A percentile compares a stretch with the other conserved stretches of the same genome.
Conservation (phyloP, 352 stramenopile genomes). For the Pilasporangium apinafurcum region DNA sequence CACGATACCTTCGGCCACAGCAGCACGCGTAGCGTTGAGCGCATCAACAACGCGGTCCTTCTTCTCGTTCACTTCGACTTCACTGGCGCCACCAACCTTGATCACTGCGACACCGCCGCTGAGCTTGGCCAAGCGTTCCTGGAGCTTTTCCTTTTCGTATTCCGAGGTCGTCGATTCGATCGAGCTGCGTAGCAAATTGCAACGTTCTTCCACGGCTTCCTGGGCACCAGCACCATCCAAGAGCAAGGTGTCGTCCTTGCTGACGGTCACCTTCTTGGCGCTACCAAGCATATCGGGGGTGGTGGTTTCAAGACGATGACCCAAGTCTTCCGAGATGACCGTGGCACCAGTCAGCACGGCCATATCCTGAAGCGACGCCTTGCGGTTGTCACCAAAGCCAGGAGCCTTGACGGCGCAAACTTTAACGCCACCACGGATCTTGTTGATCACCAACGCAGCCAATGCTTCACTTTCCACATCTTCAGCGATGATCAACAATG, state of each 20-base stretch:
- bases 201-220: slow-evolving; percentile 94
- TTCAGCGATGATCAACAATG: slow-evolving; percentile 99
- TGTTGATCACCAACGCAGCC: slow-evolving; percentile 99
- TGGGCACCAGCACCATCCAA: slow-evolving; percentile 93
- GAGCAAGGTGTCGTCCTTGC: slow-evolving; percentile 99
- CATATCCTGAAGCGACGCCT: slow-evolving; percentile 99
- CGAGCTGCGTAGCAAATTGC: slow-evolving; percentile 92
- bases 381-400: slow-evolving; percentile 99
- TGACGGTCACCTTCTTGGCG: slow-evolving; percentile 94
- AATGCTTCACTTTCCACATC: slow-evolving; percentile 99
- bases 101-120: slow-evolving; percentile 99
- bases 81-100: slow-evolving; percentile 97
- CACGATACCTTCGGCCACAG: slow-evolving; percentile 99
- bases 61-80: slow-evolving; percentile 99
- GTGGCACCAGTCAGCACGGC: slow-evolving; percentile 97
- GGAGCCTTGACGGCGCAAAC: slow-evolving; percentile 99
- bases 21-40: slow-evolving; percentile 98
- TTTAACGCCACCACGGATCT: slow-evolving; percentile 99
- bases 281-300: slow-evolving; percentile 93
- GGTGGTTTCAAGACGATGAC: slow-evolving; percentile 97
- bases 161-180: slow-evolving; percentile 97
- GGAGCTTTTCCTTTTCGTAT: slow-evolving; percentile 99
- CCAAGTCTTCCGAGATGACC: slow-evolving; percentile 98
- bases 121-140: slow-evolving; percentile 99
- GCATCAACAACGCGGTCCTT: slow-evolving; percentile 99